Conservation (phyloP, 2,329 filamentous ascomycete species). For the Biscogniauxia mediterranea region DNA sequence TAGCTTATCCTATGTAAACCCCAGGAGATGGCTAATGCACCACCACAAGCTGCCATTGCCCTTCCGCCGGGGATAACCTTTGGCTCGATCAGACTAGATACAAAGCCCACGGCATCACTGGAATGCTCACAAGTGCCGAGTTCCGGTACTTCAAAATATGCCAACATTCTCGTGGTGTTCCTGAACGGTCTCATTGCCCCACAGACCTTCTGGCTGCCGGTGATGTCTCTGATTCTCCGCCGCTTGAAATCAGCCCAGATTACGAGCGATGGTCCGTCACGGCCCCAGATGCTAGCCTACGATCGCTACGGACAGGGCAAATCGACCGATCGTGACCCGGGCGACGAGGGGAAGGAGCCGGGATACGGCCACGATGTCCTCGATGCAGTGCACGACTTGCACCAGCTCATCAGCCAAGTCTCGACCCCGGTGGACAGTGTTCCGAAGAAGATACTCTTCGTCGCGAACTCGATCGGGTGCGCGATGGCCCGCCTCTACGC, state of each 20-base stretch:
- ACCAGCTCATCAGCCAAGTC: conserved; percentile 35
- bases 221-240: conserved; percentile 20
- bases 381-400: conserved; percentile 43
- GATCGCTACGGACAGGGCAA: conserved; percentile 58
- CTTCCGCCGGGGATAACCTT: conserved; percentile 20
- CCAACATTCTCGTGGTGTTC: conserved; percentile 24
- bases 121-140: conserved; percentile 18
- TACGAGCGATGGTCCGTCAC: conserved; percentile 14
- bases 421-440: background rate
- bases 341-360: conserved; percentile 41
- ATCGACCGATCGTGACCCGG: conserved; percentile 42
- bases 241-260: conserved; percentile 7
- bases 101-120: conserved; percentile 21
- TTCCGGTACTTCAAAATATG: conserved; percentile 9
- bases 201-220: conserved; percentile 24
- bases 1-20: too few relatives aligned
- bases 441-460: conserved; percentile 41
- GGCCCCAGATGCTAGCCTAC: conserved; percentile 48
- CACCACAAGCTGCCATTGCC: conserved; percentile 18
- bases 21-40: conserved; percentile 12
- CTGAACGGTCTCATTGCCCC: conserved; percentile 29
- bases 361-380: conserved; percentile 49
- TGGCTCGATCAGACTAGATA: conserved; percentile 15
- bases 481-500: conserved; percentile 52
- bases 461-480: conserved; percentile 53